Percentiles rank a stretch among this genome's conserved stretches.
phyloP scores from a whole-genome alignment of 352 stramenopile genomes.

The Aphanomyces stellatus region DNA sequence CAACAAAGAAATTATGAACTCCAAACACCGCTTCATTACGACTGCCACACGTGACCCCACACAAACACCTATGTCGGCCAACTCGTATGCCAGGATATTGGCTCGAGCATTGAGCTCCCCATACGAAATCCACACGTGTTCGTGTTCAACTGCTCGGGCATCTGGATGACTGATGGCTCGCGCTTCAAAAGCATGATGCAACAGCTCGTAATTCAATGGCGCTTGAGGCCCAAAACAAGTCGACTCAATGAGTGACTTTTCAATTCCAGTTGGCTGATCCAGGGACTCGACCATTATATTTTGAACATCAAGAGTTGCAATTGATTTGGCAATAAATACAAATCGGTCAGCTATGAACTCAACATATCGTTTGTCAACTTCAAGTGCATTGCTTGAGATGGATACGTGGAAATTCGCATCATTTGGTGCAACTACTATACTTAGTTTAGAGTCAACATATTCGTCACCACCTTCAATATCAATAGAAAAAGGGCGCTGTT shows the following conservation, averaged over 20 bases:
- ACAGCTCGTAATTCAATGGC: not conserved
- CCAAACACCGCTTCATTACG: constrained; percentile 88
- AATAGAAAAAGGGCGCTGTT: not conserved
- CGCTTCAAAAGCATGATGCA: not conserved
- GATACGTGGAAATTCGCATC: no score
- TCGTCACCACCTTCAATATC: no score
- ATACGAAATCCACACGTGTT: constrained; percentile 24
- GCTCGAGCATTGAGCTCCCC: constrained; percentile 26
- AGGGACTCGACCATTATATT: not conserved
- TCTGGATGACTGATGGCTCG: constrained; percentile 23
- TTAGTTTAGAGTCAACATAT: no score
- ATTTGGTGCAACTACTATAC: no score
- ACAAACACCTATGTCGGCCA: constrained; percentile 36
- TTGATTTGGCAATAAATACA: no score
- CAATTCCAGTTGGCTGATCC: not conserved
- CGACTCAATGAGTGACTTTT: not conserved
- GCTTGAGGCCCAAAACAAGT: not conserved
- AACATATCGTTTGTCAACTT: not conserved
- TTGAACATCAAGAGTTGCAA: no score
- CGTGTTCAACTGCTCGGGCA: constrained; percentile 13
- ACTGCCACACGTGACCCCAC: no score
- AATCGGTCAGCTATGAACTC: no score
- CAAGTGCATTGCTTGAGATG: no score
- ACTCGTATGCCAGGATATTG: constrained; percentile 20
- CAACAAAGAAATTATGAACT: constrained; percentile 89